A percentile compares a stretch with the other conserved stretches of the same genome.
phyloP scores from a whole-genome alignment of 192 early-diverging fungal genomes.

The Rhizophagus prolifer region DNA sequence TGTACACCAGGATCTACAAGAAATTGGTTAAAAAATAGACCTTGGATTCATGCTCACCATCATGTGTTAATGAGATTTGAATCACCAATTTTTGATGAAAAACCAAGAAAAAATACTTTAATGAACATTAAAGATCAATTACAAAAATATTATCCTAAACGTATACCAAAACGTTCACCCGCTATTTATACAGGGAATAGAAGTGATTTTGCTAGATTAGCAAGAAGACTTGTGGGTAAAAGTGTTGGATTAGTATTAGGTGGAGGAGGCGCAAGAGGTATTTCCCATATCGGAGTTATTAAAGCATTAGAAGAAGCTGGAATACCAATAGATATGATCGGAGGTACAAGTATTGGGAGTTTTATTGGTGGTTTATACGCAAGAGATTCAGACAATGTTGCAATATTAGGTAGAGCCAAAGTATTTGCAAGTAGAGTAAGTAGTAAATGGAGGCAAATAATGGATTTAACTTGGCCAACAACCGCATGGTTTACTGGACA shows the following conservation, averaged over 20 bases:
- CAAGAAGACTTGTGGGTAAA: slow-evolving; percentile 86
- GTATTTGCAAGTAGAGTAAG: slow-evolving; percentile 79
- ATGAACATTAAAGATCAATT: slow-evolving; percentile 64
- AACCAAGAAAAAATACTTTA: slow-evolving; percentile 53
- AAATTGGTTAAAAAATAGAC: slow-evolving; percentile 86
- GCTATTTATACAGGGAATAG: slow-evolving; percentile 40
- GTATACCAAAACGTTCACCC: slow-evolving; percentile 37
- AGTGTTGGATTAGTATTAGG: slow-evolving; percentile 93
- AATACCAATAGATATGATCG: slow-evolving; percentile 96
- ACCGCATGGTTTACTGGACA: slow-evolving; percentile 90
- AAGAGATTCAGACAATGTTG: slow-evolving; percentile 81
- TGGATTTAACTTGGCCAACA: slow-evolving; percentile 95
- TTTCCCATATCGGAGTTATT: slow-evolving; percentile 90
- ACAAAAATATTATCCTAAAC: slow-evolving; percentile 62
- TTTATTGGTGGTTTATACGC: slow-evolving; percentile 95
- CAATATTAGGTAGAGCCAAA: slow-evolving; percentile 83
- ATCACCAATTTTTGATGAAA: slow-evolving; percentile 40
- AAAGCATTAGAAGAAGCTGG: slow-evolving; percentile 95
- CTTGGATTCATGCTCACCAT: slow-evolving; percentile 97
- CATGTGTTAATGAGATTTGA: slow-evolving; percentile 79
- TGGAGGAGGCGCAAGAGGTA: slow-evolving; percentile 95
- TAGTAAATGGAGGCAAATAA: slow-evolving; percentile 81
- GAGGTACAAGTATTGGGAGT: slow-evolving; percentile 97
- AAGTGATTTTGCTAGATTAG: slow-evolving; percentile 68
- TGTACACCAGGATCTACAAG: slow-evolving; percentile 83